These are phyloP conservation scores for Linnemannia hyalina DNA, from an alignment of 192 early-diverging fungal genomes.

Conservation along the genomic window DNA sequence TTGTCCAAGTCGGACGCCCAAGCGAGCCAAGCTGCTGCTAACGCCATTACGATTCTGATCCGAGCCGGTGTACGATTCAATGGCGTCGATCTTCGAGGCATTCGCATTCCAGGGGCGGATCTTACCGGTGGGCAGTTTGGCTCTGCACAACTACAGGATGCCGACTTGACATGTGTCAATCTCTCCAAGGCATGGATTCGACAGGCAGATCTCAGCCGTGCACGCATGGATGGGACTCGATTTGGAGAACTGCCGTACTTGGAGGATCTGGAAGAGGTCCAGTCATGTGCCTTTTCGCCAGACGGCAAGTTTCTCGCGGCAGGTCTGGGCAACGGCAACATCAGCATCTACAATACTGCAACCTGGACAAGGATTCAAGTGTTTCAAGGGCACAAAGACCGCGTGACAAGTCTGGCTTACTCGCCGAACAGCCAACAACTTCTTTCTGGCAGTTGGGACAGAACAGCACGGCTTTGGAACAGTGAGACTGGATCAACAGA, in stretches of 20 bases:
- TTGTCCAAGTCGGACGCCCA: background rate
- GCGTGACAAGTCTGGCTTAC: background rate
- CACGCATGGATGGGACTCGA: background rate
- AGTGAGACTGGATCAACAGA: background rate
- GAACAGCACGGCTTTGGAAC: background rate
- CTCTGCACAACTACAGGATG: background rate
- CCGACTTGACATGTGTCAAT: background rate
- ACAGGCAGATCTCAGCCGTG: background rate
- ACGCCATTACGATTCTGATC: background rate
- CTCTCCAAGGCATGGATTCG: background rate
- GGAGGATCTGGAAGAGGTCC: background rate
- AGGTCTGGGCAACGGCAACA: background rate
- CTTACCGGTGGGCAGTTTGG: background rate
- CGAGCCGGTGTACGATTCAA: background rate
- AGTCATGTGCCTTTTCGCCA: background rate
- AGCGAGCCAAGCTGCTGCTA: background rate
- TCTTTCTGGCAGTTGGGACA: background rate
- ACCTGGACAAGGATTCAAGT: background rate
- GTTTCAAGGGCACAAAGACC: background rate
- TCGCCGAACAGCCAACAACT: background rate
- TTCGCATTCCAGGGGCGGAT: background rate
- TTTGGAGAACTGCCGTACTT: background rate
- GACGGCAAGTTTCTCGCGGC: background rate
- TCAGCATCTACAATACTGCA: constrained; percentile 7
- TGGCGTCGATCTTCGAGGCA: background rate